phyloP scores from a whole-genome alignment of 257 asterid species.

The Nemophila menziesii region DNA sequence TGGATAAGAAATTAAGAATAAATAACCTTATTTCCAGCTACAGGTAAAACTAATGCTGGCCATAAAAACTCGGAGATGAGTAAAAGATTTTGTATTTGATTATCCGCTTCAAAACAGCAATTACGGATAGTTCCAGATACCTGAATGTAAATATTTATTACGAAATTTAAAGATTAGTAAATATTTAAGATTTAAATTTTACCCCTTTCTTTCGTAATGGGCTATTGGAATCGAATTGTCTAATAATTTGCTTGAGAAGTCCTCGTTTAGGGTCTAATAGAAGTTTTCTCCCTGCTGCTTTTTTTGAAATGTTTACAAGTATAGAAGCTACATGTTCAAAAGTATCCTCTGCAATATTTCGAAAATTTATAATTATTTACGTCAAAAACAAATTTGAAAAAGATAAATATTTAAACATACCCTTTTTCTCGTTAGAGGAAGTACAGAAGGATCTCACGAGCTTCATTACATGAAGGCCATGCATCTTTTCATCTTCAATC shows the following conservation, averaged over 20 bases:
- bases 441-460: slow-evolving; percentile 85
- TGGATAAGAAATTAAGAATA: neutral
- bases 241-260: slow-evolving; percentile 71
- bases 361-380: neutral
- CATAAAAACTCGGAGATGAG: slow-evolving; percentile 83
- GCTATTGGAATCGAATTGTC: slow-evolving; percentile 74
- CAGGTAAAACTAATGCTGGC: slow-evolving; percentile 92
- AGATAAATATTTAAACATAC: slow-evolving; percentile 21
- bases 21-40: slow-evolving; percentile 88
- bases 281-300: slow-evolving; percentile 76
- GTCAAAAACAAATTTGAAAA: neutral
- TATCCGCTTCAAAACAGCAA: slow-evolving; percentile 94
- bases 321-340: slow-evolving; percentile 89
- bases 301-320: slow-evolving; percentile 81
- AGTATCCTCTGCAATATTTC: slow-evolving; percentile 47
- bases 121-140: slow-evolving; percentile 92
- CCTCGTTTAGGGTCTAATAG: slow-evolving; percentile 83
- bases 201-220: slow-evolving; percentile 88
- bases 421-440: slow-evolving; percentile 42
- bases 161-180: neutral
- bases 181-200: neutral
- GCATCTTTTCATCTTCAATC: slow-evolving; percentile 77
- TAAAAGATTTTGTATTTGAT: slow-evolving; percentile 70
- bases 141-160: slow-evolving; percentile 24
- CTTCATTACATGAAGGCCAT: slow-evolving; percentile 72